Conservation (phyloP, 2,329 filamentous ascomycete species). For the Pseudopyricularia cyperi region DNA sequence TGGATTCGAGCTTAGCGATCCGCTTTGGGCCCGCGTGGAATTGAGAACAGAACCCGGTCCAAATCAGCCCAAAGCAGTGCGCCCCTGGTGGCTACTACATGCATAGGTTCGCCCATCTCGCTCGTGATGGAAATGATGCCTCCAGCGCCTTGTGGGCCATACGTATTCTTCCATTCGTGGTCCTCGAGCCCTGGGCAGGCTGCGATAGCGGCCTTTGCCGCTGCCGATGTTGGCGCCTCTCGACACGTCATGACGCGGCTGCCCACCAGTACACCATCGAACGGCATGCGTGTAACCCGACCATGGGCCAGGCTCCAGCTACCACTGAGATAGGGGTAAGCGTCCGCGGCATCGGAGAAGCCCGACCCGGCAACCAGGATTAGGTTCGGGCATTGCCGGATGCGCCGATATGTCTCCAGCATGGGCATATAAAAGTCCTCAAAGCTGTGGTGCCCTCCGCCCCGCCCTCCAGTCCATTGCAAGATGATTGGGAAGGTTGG, state of each 20-base stretch:
- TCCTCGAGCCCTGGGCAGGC: conserved; percentile 76
- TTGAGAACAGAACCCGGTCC: conserved; percentile 89
- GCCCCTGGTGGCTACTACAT: conserved; percentile 94
- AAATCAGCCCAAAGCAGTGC: conserved; percentile 97
- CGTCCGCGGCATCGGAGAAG: conserved; percentile 80
- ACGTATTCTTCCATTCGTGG: conserved; percentile 72
- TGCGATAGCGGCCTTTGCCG: conserved; percentile 80
- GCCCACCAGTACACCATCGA: conserved; percentile 81
- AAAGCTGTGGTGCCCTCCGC: conserved; percentile 86
- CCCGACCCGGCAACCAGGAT: conserved; percentile 83
- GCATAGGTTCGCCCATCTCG: conserved; percentile 98
- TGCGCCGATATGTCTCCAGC: conserved; percentile 78
- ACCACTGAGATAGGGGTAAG: conserved; percentile 84
- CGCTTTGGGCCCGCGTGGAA: conserved; percentile 89
- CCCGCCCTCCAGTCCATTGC: conserved; percentile 91
- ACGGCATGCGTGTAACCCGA: conserved; percentile 62
- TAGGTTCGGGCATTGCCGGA: conserved; percentile 75
- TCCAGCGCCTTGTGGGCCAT: conserved; percentile 54
- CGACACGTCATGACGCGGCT: conserved; percentile 92
- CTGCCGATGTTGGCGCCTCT: conserved; percentile 77
- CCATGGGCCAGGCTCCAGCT: conserved; percentile 77
- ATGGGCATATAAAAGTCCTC: conserved; percentile 92
- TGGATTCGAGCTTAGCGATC: conserved; percentile 74
- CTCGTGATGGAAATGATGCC: conserved; percentile 94
- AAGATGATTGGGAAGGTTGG: conserved; percentile 79